Base-by-base conservation (phyloP, 2,329 filamentous ascomycete genomes). In the Diaporthe sp. region DNA sequence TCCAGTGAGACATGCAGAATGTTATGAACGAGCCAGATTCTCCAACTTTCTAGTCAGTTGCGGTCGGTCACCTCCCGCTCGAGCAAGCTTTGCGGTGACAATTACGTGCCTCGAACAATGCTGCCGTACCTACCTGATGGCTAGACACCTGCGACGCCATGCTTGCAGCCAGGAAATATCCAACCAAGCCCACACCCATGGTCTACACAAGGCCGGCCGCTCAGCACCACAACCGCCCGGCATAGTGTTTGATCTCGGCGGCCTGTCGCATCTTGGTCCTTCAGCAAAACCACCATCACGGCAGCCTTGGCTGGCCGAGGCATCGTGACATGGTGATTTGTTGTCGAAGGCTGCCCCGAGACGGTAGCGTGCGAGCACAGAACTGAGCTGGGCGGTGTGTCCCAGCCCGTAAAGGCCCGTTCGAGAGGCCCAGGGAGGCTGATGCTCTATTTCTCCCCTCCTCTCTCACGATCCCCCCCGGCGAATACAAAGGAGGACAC, bases 401-500 rank as follows among this genome's bases (percentile, higher is more conserved):
- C 28, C 15, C 28, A 19, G 53, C 53, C 28, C 53, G 28, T 57
- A 57, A 17, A 34, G 53, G 53, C 28, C 28, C 25, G 15, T 57
- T 57, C 28, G 53, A 28, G 28, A 57, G 25, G n/a, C 53, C 28
- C 53, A 34, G 6, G 53, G 53, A 31, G 37, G 22, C 58, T 42
- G n/a, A 28, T 42, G 58, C 37, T n/a, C 12, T 25, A 15, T 8
- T 39, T 44, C 37, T 31, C n/a, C 28, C 3, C 17, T n/a, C 28
- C 25, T n/a, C 46, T 53, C 65, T 39, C 65, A 19, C 34, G 22
- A 53, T 25, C 5, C 19, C 13, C 37, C 37, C 31, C 4, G n/a
- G 46, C 46, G 65, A 46, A 53, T 53, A 42, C 46, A 39, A 68
- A 53, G 53, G 65, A 68, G 65, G 65, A 68, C 65, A 39, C 65